Base-by-base conservation (phyloP, 2,329 filamentous ascomycete species). In the Fusarium continuum region DNA sequence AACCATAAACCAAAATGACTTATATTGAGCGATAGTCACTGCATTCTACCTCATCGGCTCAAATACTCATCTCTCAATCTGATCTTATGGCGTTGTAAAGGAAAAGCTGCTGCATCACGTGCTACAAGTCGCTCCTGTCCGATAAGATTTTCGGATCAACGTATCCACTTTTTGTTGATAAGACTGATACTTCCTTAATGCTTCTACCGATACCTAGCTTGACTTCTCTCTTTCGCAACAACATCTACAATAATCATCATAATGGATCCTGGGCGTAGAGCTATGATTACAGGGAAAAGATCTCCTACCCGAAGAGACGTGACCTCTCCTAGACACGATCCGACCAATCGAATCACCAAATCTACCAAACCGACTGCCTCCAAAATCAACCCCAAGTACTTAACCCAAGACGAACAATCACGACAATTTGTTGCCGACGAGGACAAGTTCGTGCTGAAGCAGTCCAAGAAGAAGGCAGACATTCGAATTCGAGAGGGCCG, bases 401-500 rank as follows among this genome's bases (percentile, higher is more conserved):
- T 91, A 60, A 90, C 89, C 55, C 86, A 92, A 73, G 91, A 93
- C 70, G 89, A 93, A 72, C 89, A 92, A 73, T 90, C 88, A 65
- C 83, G 88, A 22, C 85, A 90, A 72, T 99, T 95, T 83, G 91
- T 98, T 17, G 91, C 94, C 47, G 91, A 96, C 70, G 95, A 99
- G 76, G 95, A 99, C 79, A 89, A 90, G 65, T 99, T 99, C 73
- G 95, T 98, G 53, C 81, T 99, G 72, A 93, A 93, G 77, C 95
- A 99, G 78, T 91, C 94, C 40, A 99, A 98, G 83, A 98, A 96
- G 82, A 98, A 97, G 81, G 94, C 95, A 35, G 91, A 93, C 65
- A 96, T 99, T 68, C 90, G 95, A 34, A 93, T 98, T 39, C 91
- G 93, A 69, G 93, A 96, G 76, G 91, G 91, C 10, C 88, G 96